Base-by-base conservation (phyloP, 371 early-diverging fungal species). In the Lichtheimia corymbifera region DNA sequence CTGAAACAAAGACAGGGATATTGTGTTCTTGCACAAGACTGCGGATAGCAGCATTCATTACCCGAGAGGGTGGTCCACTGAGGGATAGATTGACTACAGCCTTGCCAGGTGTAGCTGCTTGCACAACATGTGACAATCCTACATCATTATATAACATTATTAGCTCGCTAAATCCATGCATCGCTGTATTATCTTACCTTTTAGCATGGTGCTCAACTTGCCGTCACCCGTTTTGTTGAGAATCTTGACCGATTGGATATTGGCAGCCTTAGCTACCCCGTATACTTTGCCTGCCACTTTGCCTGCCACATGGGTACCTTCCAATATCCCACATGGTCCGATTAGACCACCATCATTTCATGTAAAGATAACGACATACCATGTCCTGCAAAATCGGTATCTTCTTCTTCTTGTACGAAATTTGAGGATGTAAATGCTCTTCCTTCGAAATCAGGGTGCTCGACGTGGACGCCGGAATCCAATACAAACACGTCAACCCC, bases 231-330 rank as follows among this genome's bases (percentile, higher is more conserved):
- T 54, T 40, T 74, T 61, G 61, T 83, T 79, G 9, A 84, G 62
- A 2, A 81, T 88, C 62, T 92, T 92, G 25, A 94, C 88, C 0
- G 91, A 88, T 27, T 86, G 77, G 40, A 94, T 75, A 3, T 70
- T 80, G 0, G 89, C 90, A 30, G 84, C 79, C 61, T 92, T 92
- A 20, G 93, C 90, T 3, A 94, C 87, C 28, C 92, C 94, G 68
- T 80, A 86, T 2, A 71, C 77, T 15, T 73, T 68, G 1, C 93
- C 93, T 27, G 78, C 89, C 43, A 91, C 83, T 20, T 86, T 80
- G 14, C 86, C 93, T 2, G 93, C 88, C 7, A 91, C 92, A 74
- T 92, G 93, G 1, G 94, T 93, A 0, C 90, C 83, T 65, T 24
- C 5, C 11, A 28, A 42, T 25, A 25, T 50, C 28, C 12, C 5